Base-by-base conservation (phyloP, 2,329 filamentous ascomycete species). In the Exophiala mesophila region DNA sequence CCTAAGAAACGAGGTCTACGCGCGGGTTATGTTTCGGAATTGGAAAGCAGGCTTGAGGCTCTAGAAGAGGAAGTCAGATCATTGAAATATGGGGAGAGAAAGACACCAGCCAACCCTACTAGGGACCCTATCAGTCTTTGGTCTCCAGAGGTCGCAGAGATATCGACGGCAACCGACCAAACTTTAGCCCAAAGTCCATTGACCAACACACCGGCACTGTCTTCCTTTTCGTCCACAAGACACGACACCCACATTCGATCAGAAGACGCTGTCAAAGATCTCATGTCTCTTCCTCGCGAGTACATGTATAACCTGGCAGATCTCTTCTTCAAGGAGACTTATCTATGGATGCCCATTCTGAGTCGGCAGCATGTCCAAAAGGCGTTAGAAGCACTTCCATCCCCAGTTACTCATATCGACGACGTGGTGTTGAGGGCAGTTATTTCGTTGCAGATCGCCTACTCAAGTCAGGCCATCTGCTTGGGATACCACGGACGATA, bases 21-120 rank as follows among this genome's bases (percentile, higher is more conserved):
- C 8, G 58, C 64, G 16, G 64, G 64, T n/a, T 67, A 66, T 50
- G 63, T 67, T 4, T 59, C 62, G 9, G 51, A 59, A 23, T 47
- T 66, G 8, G 64, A 67, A 47, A 54, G 56, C 38, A 53, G 64
- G 19, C 49, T 66, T 38, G 55, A n/a, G n/a, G n/a, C 36, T 19
- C 39, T 57, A 29, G 51, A 60, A 34, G 32, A 50, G 23, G 54
- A 57, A 16, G 41, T 59, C n/a, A n/a, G n/a, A n/a, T n/a, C n/a
- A n/a, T n/a, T n/a, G n/a, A n/a, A n/a, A n/a, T n/a, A n/a, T n/a
- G n/a, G n/a, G n/a, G n/a, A n/a, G n/a, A n/a, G n/a, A n/a, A n/a
- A n/a, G n/a, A n/a, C n/a, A n/a, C n/a, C n/a, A n/a, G n/a, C n/a
- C n/a, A n/a, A n/a, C n/a, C n/a, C n/a, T n/a, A n/a, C n/a, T n/a